Percentiles rank a stretch among this genome's conserved stretches.
phyloP scores from a whole-genome alignment of 2,329 filamentous ascomycete species.

The Macrophomina phaseolina region DNA sequence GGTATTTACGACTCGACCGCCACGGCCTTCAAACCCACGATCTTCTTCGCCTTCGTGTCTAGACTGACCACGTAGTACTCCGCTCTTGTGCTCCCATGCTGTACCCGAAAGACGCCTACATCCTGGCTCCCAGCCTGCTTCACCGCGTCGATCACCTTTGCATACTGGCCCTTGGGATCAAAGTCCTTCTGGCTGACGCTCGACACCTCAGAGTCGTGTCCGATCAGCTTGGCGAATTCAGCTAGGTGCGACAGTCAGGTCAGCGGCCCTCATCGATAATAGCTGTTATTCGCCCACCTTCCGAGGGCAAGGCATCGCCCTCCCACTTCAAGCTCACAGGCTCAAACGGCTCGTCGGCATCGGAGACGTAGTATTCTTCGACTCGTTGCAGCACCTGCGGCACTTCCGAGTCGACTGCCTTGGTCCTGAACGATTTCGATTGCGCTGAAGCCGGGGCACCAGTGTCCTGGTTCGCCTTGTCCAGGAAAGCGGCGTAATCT shows the following conservation, averaged over 20 bases:
- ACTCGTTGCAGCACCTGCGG: conserved; percentile 53
- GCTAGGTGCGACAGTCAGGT: conserved; percentile 52
- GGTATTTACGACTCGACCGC: conserved; percentile 66
- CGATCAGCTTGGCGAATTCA: conserved; percentile 72
- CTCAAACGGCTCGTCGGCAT: conserved; percentile 86
- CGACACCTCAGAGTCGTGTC: conserved; percentile 59
- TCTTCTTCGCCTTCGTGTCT: conserved; percentile 61
- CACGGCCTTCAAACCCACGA: conserved; percentile 81
- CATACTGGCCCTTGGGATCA: conserved; percentile 75
- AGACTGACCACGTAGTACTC: conserved; percentile 83
- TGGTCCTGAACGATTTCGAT: conserved; percentile 39
- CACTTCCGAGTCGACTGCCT: conserved; percentile 58
- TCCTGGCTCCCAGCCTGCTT: conserved; percentile 65
- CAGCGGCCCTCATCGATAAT: not conserved
- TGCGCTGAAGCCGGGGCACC: conserved; percentile 39
- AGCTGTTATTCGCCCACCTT: conserved; percentile 9
- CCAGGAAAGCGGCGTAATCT: conserved; percentile 81
- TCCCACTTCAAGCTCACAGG: conserved; percentile 71
- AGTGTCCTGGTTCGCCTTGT: conserved; percentile 80
- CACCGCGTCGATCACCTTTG: conserved; percentile 71
- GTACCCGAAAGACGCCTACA: conserved; percentile 76
- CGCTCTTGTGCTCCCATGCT: conserved; percentile 64
- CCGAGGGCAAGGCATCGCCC: conserved; percentile 62
- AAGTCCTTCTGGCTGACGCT: conserved; percentile 74
- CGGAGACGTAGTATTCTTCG: conserved; percentile 74